Percentiles rank a stretch among this genome's conserved stretches.
These are phyloP conservation scores for Venturiaceae sp. DNA, from an alignment of 2,329 filamentous ascomycete genomes.

Conservation along the genomic window DNA sequence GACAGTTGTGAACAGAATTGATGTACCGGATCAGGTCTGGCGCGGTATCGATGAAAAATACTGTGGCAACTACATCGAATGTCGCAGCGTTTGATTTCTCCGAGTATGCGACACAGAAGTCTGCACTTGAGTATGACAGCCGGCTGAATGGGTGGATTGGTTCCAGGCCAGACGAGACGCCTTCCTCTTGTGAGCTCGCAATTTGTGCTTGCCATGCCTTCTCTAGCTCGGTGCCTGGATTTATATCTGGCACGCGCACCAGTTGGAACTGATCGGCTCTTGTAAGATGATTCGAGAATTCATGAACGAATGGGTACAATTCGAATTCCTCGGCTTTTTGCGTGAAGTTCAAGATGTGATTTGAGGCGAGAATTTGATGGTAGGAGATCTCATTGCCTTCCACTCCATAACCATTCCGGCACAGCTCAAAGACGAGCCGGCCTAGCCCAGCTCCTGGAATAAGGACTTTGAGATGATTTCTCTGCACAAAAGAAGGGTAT, in stretches of 20 bases:
- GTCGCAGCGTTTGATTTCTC: slow-evolving; percentile 47
- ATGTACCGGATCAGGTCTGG: slow-evolving; percentile 88
- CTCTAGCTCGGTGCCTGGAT: slow-evolving; percentile 27
- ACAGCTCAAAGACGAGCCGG: slow-evolving; percentile 81
- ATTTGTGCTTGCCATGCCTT: slow-evolving; percentile 13
- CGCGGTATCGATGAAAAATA: slow-evolving; percentile 96
- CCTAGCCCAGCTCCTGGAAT: slow-evolving; percentile 87
- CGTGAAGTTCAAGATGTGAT: slow-evolving; percentile 63
- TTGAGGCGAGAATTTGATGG: slow-evolving; percentile 84
- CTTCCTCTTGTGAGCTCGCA: neutral
- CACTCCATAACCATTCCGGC: slow-evolving; percentile 57
- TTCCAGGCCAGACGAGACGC: slow-evolving; percentile 8
- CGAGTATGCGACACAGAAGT: slow-evolving; percentile 82
- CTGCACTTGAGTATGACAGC: slow-evolving; percentile 90
- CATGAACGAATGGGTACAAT: slow-evolving; percentile 77
- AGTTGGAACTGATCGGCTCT: slow-evolving; percentile 65
- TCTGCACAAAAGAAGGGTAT: slow-evolving; percentile 23
- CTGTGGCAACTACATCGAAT: slow-evolving; percentile 78
- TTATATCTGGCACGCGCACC: slow-evolving; percentile 69
- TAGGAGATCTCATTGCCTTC: slow-evolving; percentile 96
- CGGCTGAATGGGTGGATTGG: slow-evolving; percentile 41
- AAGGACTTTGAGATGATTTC: slow-evolving; percentile 52
- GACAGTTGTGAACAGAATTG: slow-evolving; percentile 68
- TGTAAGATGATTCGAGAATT: slow-evolving; percentile 75
- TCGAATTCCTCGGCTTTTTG: slow-evolving; percentile 51